Evolutionary conservation across 257 asterid genomes (phyloP).

Genomic region (Solanum acaule): DNA sequence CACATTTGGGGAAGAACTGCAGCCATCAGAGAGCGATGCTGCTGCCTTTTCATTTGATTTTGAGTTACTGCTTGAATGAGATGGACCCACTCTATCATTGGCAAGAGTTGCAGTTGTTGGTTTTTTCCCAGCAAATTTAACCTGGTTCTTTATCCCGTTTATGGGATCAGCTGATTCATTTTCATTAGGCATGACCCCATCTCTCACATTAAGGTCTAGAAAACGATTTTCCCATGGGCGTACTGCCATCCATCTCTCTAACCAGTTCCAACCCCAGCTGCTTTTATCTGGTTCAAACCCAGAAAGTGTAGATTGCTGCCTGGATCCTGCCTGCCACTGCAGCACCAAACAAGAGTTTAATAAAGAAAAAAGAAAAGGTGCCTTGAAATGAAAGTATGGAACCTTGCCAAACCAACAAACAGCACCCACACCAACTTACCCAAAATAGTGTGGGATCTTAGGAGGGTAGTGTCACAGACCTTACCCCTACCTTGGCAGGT

Average conservation of each 20-base stretch:
- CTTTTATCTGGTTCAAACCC: conserved; percentile 82
- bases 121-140: conserved; percentile 36
- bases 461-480: not conserved
- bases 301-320: conserved; percentile 40
- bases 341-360: not conserved
- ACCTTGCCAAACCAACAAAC: not conserved
- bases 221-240: conserved; percentile 99
- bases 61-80: conserved; percentile 39
- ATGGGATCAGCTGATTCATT: conserved; percentile 37
- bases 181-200: conserved; percentile 51
- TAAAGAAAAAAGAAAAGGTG: not conserved
- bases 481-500: not conserved
- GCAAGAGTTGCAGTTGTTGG: conserved; percentile 25
- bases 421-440: not conserved
- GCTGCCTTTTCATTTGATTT: conserved; percentile 48
- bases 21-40: conserved; percentile 55
- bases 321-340: conserved; percentile 99
- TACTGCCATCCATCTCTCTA: conserved; percentile 99
- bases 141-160: conserved; percentile 29
- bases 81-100: conserved; percentile 38
- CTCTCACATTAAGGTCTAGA: conserved; percentile 62
- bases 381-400: not conserved
- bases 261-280: conserved; percentile 99
- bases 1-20: conserved; percentile 51
- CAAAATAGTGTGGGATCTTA: not conserved